Evolutionary conservation across 176 grass and related monocot genomes (phyloP), one percentile per base, ranked within the genome.

Genomic region (Avena atlantica): DNA sequence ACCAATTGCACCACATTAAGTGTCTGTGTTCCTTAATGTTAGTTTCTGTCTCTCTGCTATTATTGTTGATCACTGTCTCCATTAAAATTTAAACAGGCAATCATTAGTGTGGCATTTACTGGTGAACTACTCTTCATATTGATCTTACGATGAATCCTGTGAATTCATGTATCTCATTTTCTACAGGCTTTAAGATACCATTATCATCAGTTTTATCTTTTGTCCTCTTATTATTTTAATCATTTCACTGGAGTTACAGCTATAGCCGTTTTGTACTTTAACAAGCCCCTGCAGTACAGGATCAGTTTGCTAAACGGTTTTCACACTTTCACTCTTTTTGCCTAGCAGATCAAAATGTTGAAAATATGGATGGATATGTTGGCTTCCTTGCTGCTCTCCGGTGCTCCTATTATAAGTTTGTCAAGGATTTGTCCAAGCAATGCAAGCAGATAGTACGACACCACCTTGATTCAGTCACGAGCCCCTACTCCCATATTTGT

Each of bases 381-480:
- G 97, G 97, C 47, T 99, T 99, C 84, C 97, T 93, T 84, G 94
- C 97, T 83, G 85, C 94, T 79, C 78, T 99, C 77, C 80, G 91
- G 19, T 85, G 87, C 74, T 90, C 97, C 59, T 97, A 99, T 70
- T 89, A 94, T 78, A 97, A 93, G 66, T 99, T 98, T 74, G 78
- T 98, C 62, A 89, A 82, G 65, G 92, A 88, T 63, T 71, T 99
- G 49, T 99, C 94, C 47, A 99, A 94, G 60, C 87, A 99, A 91
- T 99, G 92, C 94, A 99, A 99, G 58, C 92, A 99, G 84, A 89
- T 97, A 74, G 94, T 99, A 79, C 76, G 81, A 12, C 92, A 97
- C 75, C 94, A 97, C 83, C 89, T 99, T 84, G 91, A 92, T 70
- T 88, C 97, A 55, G 94, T 99, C 47, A 97, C 97, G 25, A 94